These are phyloP conservation scores for Grigorovia transvaalensis DNA, from an alignment of 805 yeast genomes.

Conservation along the genomic window DNA sequence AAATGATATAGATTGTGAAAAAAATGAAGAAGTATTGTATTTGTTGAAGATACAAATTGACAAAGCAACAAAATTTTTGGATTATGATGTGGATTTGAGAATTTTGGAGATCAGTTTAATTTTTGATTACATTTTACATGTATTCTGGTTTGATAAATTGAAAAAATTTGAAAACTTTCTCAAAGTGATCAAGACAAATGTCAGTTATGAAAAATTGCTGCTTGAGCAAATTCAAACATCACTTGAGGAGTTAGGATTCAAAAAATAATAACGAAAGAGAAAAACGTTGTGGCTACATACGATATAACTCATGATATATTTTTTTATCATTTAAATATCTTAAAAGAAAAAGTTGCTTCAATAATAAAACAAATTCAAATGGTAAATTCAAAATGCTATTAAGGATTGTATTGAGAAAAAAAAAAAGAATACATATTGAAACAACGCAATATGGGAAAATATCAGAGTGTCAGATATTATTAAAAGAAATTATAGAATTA, in stretches of 20 bases:
- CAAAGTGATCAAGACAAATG: conserved; percentile 11
- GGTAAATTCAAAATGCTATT: too few relatives aligned
- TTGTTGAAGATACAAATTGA: conserved; percentile 20
- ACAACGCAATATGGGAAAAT: too few relatives aligned
- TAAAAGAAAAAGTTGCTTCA: too few relatives aligned
- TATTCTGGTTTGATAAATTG: conserved; percentile 28
- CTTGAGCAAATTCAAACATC: conserved; percentile 20
- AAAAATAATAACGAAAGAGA: neutral
- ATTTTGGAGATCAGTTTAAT: conserved; percentile 26
- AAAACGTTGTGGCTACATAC: neutral
- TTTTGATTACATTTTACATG: conserved; percentile 29
- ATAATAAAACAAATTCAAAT: too few relatives aligned
- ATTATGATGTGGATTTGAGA: conserved; percentile 27
- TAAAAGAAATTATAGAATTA: too few relatives aligned
- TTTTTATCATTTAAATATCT: too few relatives aligned
- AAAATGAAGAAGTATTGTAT: neutral
- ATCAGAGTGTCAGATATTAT: too few relatives aligned
- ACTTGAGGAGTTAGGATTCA: neutral
- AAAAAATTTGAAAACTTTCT: conserved; percentile 15
- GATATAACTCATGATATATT: neutral
- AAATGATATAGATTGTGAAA: neutral
- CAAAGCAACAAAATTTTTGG: conserved; percentile 26
- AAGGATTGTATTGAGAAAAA: too few relatives aligned
- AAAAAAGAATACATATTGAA: too few relatives aligned
- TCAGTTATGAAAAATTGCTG: conserved; percentile 17